phyloP scores from a whole-genome alignment of 2,329 filamentous ascomycete genomes.

The Sclerotinia subarctica region DNA sequence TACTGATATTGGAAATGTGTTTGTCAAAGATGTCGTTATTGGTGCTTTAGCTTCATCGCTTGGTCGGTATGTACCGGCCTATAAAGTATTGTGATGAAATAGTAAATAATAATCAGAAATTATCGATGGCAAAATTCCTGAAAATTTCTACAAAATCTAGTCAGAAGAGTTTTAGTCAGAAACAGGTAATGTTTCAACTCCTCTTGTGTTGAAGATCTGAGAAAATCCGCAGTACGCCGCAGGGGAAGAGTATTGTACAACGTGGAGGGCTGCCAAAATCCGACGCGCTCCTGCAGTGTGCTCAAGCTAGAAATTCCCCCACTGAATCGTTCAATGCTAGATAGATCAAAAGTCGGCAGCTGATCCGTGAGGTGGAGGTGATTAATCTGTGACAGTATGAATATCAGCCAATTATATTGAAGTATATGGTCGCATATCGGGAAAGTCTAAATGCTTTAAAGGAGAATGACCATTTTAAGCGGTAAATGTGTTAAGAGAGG shows the following conservation, averaged over 20 bases:
- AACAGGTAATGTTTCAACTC: background rate
- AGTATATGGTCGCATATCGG: conserved; percentile 29
- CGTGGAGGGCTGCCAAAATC: conserved; percentile 35
- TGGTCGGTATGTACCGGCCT: conserved; percentile 6
- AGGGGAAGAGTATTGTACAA: conserved; percentile 31
- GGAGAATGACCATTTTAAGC: conserved; percentile 30
- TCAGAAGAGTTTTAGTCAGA: background rate
- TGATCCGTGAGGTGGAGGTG: conserved; percentile 33
- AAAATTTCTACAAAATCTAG: conserved; percentile 7
- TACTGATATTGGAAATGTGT: background rate
- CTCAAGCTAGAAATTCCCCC: conserved; percentile 29
- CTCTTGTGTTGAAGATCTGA: conserved; percentile 18
- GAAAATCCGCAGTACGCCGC: conserved; percentile 32
- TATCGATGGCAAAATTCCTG: background rate
- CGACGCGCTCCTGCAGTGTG: conserved; percentile 33
- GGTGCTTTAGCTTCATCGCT: conserved; percentile 13
- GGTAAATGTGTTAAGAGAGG: conserved; percentile 26
- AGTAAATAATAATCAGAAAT: background rate
- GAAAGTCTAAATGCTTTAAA: conserved; percentile 21
- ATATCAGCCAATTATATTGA: conserved; percentile 33
- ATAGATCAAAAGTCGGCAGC: conserved; percentile 35
- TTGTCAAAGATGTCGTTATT: conserved; percentile 7
- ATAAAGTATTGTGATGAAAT: background rate
- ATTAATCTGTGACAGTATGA: conserved; percentile 33
- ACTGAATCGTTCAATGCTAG: conserved; percentile 27